Evolutionary conservation across 257 asterid species (phyloP).

Genomic region (Apocynum venetum): DNA sequence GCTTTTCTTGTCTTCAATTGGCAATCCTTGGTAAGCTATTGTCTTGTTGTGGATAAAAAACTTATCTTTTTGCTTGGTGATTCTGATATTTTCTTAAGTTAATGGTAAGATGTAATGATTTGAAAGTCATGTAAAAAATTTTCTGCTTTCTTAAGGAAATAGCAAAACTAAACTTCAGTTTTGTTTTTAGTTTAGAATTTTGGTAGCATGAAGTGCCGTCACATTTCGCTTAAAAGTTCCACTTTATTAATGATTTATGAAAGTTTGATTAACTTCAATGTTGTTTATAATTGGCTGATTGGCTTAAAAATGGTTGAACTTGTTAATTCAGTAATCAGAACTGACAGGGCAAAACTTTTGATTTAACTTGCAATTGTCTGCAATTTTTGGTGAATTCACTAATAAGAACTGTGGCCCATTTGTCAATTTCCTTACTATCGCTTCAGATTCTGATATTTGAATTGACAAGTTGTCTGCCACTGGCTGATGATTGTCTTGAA

Average conservation of each 20-base stretch:
- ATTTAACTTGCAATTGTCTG: not conserved
- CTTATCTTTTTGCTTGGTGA: not conserved
- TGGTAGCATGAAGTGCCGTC: not conserved
- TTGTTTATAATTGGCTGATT: not conserved
- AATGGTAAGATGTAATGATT: not conserved
- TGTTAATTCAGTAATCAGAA: not conserved
- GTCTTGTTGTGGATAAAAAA: not conserved
- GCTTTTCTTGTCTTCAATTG: not conserved
- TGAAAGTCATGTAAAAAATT: not conserved
- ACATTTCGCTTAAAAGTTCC: not conserved
- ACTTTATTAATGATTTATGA: not conserved
- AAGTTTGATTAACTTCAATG: not conserved
- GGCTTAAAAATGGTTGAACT: not conserved
- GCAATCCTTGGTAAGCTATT: not conserved
- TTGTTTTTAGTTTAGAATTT: not conserved
- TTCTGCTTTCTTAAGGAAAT: not conserved
- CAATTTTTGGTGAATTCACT: not conserved
- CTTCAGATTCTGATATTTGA: not conserved
- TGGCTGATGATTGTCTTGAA: not conserved
- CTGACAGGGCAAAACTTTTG: not conserved
- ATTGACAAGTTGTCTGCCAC: not conserved
- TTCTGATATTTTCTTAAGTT: not conserved
- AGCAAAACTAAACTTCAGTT: too few species aligned
- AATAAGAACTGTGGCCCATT: not conserved
- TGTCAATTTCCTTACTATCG: not conserved